These are phyloP conservation scores for Dictyophora rubrovolvata DNA, from an alignment of 768 basidiomycete genomes.

Conservation along the genomic window DNA sequence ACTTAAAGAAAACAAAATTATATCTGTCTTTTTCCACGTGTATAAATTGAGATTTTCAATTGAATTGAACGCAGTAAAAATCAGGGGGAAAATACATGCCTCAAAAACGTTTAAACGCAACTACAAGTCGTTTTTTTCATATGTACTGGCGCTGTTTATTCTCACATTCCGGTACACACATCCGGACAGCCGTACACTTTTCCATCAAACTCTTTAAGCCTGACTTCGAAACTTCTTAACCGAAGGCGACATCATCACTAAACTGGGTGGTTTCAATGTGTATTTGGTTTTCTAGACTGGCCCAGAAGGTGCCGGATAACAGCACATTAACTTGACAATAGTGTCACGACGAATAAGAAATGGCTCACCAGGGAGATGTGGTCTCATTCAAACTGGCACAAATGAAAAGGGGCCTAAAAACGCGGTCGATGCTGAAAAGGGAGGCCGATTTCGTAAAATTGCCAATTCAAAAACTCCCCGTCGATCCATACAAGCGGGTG, in stretches of 20 bases:
- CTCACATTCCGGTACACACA: neutral
- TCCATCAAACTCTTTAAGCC: neutral
- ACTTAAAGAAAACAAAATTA: too few relatives aligned
- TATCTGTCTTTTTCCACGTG: too few relatives aligned
- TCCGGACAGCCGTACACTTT: neutral
- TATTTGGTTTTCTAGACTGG: too few relatives aligned
- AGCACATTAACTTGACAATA: too few relatives aligned
- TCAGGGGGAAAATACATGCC: neutral
- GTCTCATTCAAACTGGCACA: too few relatives aligned
- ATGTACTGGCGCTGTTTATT: neutral
- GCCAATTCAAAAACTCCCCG: neutral
- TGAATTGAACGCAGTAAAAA: neutral
- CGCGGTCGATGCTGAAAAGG: neutral
- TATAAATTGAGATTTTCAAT: neutral
- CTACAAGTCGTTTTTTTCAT: neutral
- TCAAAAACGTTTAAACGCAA: neutral
- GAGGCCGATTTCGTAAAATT: neutral
- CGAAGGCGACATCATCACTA: neutral
- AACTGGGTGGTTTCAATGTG: neutral
- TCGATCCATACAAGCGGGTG: neutral
- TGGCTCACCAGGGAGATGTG: too few relatives aligned
- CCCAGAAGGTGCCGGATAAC: too few relatives aligned
- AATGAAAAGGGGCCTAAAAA: too few relatives aligned
- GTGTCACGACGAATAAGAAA: too few relatives aligned
- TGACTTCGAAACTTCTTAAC: neutral